Evolutionary conservation across 1,139 yeast genomes (phyloP).

Genomic region (Suhomyces taliae): DNA sequence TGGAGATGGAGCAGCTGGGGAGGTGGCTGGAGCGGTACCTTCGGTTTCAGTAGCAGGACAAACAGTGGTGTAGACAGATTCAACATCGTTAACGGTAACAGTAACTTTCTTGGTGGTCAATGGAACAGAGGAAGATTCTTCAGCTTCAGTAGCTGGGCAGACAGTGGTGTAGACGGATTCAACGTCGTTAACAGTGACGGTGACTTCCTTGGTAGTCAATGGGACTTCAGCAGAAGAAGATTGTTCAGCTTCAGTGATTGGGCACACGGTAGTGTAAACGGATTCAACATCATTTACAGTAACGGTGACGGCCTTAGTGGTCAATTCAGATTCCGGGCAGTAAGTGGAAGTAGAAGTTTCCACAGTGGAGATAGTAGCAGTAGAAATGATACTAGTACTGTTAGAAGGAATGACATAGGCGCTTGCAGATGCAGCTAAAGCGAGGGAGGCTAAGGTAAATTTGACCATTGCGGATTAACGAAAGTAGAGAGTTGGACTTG

Average conservation of each 20-base stretch:
- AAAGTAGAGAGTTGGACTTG: conserved; percentile 19
- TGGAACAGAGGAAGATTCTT: not conserved
- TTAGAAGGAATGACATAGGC: conserved; percentile 8
- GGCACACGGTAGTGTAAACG: conserved; percentile 24
- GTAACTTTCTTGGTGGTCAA: conserved; percentile 10
- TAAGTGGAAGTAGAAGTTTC: conserved; percentile 11
- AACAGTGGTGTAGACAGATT: conserved; percentile 20
- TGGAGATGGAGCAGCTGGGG: conserved; percentile 6
- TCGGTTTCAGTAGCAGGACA: conserved; percentile 12
- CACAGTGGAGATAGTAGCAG: conserved; percentile 6
- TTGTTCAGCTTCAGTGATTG: conserved; percentile 14
- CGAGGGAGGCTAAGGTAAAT: conserved; percentile 13
- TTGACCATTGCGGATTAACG: conserved; percentile 15
- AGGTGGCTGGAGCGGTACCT: conserved; percentile 6
- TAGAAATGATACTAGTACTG: conserved; percentile 3
- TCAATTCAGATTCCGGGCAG: conserved; percentile 16
- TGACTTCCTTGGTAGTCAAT: conserved; percentile 9
- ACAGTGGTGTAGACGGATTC: conserved; percentile 20
- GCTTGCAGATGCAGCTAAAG: conserved; percentile 13
- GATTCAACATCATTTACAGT: conserved; percentile 18
- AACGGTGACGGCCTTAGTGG: conserved; percentile 14
- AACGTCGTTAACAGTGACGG: conserved; percentile 16
- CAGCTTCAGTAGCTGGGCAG: conserved; percentile 11
- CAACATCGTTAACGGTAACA: conserved; percentile 15
- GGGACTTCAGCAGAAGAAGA: conserved; percentile 5